phyloP scores from a whole-genome alignment of 2,329 filamentous ascomycete genomes.

The Paraconiothyrium sp. region DNA sequence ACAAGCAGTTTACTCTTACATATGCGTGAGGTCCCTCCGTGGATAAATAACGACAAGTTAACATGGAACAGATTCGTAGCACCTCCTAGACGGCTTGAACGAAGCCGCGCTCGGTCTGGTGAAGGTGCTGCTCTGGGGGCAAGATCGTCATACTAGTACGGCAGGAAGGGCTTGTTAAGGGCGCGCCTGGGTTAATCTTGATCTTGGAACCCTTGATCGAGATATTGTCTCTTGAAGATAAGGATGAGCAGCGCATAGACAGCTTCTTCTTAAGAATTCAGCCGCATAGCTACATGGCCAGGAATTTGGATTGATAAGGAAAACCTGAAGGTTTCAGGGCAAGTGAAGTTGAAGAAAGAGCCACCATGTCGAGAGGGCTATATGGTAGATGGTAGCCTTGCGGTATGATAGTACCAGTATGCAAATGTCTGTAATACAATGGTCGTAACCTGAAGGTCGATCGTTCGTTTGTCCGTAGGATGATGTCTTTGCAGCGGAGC shows the following conservation, averaged over 20 bases:
- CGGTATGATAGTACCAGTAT: too few species aligned
- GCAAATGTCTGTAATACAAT: too few species aligned
- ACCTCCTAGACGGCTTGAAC: neutral
- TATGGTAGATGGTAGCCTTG: too few species aligned
- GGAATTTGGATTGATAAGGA: neutral
- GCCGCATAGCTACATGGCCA: neutral
- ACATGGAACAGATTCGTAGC: neutral
- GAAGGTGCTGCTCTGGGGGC: conserved; percentile 2
- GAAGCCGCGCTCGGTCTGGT: conserved; percentile 6
- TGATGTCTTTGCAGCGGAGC: too few species aligned
- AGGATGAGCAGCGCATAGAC: neutral
- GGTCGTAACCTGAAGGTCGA: too few species aligned
- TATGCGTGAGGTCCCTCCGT: neutral
- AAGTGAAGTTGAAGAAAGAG: neutral
- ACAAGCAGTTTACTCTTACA: neutral
- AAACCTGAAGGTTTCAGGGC: neutral
- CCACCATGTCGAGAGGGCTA: neutral
- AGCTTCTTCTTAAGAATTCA: neutral
- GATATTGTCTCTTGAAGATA: neutral
- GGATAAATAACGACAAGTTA: neutral
- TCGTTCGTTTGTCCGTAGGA: too few species aligned
- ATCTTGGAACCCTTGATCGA: neutral
- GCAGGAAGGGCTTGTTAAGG: neutral
- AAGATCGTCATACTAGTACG: neutral
- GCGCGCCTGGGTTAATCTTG: neutral